Base-by-base conservation (phyloP, 805 yeast genomes). In the Pichia ethanolica region DNA sequence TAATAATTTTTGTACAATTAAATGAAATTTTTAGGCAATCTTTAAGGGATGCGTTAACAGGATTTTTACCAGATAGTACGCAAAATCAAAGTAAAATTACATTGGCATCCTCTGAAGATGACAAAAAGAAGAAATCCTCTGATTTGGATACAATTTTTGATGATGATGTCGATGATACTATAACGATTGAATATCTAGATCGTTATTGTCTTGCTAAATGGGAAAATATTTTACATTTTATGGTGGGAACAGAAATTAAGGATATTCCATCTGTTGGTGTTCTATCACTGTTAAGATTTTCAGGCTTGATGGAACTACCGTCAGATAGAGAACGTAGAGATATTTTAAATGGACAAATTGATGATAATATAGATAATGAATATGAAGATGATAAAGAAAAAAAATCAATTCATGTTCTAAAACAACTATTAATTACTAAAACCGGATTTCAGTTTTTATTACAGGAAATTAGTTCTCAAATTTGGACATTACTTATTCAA, bases 181-280 rank as follows among this genome's bases (percentile, higher is more conserved):
- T 86, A 5, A 81, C 78, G 43, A 66, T 81, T n/a, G 75, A 73
- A 36, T 84, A 83, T 58, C 71, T 91, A 44, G 95, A 88, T 56
- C 72, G 72, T 38, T 90, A 89, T 67, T 95, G 97, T 12, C 77
- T 89, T 7, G 78, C 75, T 42, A 89, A 86, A 62, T 93, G 99
- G 99, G 99, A 93, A 63, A 80, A 88, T 7, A 91, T 93, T 57
- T 72, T 93, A 58, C 98, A 93, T 72, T 93, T 84, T 70, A 91
- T 93, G 98, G 99, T 93, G 41, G 97, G 98, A 2, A 88, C 97
- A 0, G 86, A 87, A 46, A 69, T 83, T 42, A 72, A 78, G 10
- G 75, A 72, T 14, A 35, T 43, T 11, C 96, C 97, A 3, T 83
- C 90, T 44, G 75, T 77, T n/a, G 90, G 91, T 14, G 97, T 91